Percentiles rank a stretch among this genome's conserved stretches.
Evolutionary conservation across 2,329 filamentous ascomycete genomes (phyloP).

Genomic region (Microcera coccophila): DNA sequence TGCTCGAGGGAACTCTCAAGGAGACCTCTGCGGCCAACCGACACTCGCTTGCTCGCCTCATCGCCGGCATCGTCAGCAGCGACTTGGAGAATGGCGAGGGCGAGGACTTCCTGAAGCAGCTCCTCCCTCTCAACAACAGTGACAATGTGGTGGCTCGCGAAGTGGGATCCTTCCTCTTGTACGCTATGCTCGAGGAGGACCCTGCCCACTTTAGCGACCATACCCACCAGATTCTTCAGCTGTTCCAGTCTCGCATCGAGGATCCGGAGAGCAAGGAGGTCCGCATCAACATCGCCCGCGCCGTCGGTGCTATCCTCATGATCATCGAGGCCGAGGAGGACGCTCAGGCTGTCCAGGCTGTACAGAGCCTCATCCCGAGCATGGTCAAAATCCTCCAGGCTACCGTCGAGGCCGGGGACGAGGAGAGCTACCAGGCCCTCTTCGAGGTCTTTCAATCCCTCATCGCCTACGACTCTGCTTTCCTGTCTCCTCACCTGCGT

Average conservation of each 20-base stretch:
- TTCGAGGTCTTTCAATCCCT: conserved; percentile 98
- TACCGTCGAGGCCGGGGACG: conserved; percentile 73
- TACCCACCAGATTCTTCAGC: conserved; percentile 70
- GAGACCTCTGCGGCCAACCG: conserved; percentile 74
- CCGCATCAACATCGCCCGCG: conserved; percentile 88
- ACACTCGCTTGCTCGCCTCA: conserved; percentile 82
- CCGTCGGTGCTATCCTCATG: conserved; percentile 81
- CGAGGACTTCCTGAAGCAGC: conserved; percentile 74
- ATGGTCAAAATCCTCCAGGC: conserved; percentile 90
- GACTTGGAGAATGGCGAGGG: conserved; percentile 73
- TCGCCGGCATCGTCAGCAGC: conserved; percentile 78
- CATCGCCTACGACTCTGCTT: conserved; percentile 79
- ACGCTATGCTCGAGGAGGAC: conserved; percentile 83
- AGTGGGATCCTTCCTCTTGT: conserved; percentile 89
- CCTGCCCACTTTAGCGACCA: conserved; percentile 81
- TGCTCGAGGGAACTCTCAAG: conserved; percentile 78
- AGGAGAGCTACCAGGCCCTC: conserved; percentile 82
- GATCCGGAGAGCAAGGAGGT: conserved; percentile 90
- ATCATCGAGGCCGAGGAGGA: conserved; percentile 87
- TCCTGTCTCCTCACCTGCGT: conserved; percentile 80
- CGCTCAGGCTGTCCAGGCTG: conserved; percentile 63
- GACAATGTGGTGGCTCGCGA: conserved; percentile 75
- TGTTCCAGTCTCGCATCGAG: conserved; percentile 83
- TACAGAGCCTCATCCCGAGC: conserved; percentile 76
- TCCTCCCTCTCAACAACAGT: conserved; percentile 76